Base-by-base conservation (phyloP, 2,329 filamentous ascomycete species). In the Nigrospora oryzae region DNA sequence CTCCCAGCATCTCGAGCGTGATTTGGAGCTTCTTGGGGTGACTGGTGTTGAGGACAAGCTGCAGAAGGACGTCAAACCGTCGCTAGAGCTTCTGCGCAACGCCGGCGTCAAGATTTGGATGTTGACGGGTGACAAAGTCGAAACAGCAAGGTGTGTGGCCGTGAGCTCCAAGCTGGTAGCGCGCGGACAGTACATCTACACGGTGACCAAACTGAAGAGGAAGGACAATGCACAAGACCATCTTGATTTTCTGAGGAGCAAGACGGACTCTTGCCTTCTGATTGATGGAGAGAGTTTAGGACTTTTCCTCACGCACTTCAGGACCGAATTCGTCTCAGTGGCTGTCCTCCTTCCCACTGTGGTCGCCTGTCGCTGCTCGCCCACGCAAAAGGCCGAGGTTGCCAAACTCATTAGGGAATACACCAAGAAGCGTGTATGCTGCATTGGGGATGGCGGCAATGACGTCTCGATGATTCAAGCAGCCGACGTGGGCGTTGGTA, bases 91-190 rank as follows among this genome's bases (percentile, higher is more conserved):
- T 5, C 77, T 98, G 43, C 87, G 93, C 53, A 98, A 98, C 57
- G 93, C 93, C 0, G 93, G 93, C 23, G 93, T 98, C 67, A 97
- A 97, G 65, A 97, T 98, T 42, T 98, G 93, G 93, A 98, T 98
- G 93, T 73, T 98, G 61, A 98, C 93, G 0, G 93, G 93, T 39
- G 93, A 98, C 73, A 98, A 98, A 66, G 88, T 98, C 3, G 93
- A 98, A 67, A 98, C 93, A 13, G 93, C 93, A 14, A 83, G 93
- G 33, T 98, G 93, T 64, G 91, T 98, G 12, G 94, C 93, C 2
- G 86, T 98, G 37, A 94, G 86, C 58, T 90, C 91, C 30, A 96
- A 96, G 63, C 77, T 98, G 7, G 93, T 98, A 13, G 85, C 89
- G 4, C 77, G 93, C 49, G 91, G 91, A 1, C 94, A 98, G 65